phyloP scores from a whole-genome alignment of 192 early-diverging fungal genomes.

The Umbelopsis vinacea region DNA sequence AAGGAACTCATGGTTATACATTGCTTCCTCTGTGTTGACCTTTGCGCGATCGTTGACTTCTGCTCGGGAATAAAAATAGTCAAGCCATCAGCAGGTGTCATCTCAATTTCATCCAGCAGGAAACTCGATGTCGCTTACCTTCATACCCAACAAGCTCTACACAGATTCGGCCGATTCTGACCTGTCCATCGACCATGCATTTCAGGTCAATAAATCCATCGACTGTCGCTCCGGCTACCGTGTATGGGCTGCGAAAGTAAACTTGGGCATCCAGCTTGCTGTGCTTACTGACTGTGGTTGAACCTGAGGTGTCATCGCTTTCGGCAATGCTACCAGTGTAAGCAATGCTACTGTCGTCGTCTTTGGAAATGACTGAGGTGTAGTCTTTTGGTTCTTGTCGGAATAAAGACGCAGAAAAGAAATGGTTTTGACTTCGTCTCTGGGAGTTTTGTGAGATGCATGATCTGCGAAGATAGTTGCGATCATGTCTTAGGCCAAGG shows the following conservation, averaged over 20 bases:
- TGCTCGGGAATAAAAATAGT: background rate
- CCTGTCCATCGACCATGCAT: conserved; percentile 10
- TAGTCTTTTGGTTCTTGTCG: conserved; percentile 4
- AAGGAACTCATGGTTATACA: background rate
- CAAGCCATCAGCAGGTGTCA: background rate
- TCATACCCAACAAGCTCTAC: conserved; percentile 9
- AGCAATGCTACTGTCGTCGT: conserved; percentile 11
- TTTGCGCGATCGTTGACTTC: conserved; percentile 12
- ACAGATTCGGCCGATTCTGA: conserved; percentile 10
- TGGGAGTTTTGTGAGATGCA: background rate
- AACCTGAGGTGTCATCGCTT: background rate
- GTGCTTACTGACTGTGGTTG: background rate
- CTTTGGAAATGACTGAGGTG: background rate
- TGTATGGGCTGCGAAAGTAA: conserved; percentile 8
- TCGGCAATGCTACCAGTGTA: conserved; percentile 7
- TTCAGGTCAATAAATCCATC: conserved; percentile 10
- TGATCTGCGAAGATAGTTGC: conserved; percentile 5
- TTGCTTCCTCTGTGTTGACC: conserved; percentile 14
- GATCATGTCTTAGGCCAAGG: background rate
- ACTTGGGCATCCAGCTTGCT: conserved; percentile 4
- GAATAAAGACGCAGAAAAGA: conserved; percentile 12
- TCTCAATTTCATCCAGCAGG: background rate
- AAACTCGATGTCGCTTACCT: background rate
- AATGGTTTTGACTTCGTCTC: background rate
- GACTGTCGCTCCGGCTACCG: background rate